These are phyloP conservation scores for Hirsutella thompsonii DNA, from an alignment of 2,329 filamentous ascomycete species.

Conservation along the genomic window DNA sequence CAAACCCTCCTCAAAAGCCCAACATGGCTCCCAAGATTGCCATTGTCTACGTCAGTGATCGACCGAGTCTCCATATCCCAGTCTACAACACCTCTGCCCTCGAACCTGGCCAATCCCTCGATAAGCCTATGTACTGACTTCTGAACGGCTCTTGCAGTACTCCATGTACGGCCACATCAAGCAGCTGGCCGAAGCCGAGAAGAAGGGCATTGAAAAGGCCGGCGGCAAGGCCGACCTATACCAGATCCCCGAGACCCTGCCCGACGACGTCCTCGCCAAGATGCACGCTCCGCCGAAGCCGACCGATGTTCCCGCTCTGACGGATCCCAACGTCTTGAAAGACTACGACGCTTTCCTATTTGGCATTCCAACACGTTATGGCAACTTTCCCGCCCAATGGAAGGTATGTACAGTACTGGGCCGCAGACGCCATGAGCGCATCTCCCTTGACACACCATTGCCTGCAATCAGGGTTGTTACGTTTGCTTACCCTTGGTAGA, in stretches of 20 bases:
- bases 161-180: conserved; percentile 89
- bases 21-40: conserved; percentile 81
- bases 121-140: not conserved
- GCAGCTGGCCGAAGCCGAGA: conserved; percentile 76
- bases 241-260: conserved; percentile 83
- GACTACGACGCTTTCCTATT: conserved; percentile 81
- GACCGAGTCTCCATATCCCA: too few species aligned
- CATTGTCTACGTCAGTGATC: conserved; percentile 65
- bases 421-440: too few species aligned
- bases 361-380: conserved; percentile 90
- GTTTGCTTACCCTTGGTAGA: conserved; percentile 10
- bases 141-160: conserved; percentile 43
- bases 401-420: too few species aligned
- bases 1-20: not conserved
- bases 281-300: conserved; percentile 81
- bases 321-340: conserved; percentile 46
- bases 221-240: conserved; percentile 72
- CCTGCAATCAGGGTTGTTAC: too few species aligned
- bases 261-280: conserved; percentile 70
- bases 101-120: not conserved
- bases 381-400: conserved; percentile 95
- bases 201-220: conserved; percentile 76
- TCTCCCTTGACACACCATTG: too few species aligned
- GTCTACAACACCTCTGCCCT: not conserved
- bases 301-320: conserved; percentile 49